Conservation (phyloP, 2,329 filamentous ascomycete species). For the Teratosphaeriaceae sp. region DNA sequence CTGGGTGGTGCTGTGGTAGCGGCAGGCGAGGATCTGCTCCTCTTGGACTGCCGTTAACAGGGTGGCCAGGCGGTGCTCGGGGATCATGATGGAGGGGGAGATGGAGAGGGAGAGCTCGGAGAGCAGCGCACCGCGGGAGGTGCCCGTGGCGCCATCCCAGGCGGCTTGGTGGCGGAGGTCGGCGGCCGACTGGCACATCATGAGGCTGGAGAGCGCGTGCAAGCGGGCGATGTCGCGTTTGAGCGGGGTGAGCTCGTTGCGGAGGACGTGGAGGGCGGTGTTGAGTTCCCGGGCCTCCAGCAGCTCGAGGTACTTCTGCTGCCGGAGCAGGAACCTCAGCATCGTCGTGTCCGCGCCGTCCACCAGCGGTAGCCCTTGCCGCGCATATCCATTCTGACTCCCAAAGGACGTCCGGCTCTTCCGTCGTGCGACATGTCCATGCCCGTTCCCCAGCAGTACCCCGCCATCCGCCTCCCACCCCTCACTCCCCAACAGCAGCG, state of each 20-base stretch:
- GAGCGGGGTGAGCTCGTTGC: conserved; percentile 80
- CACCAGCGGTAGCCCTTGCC: conserved; percentile 61
- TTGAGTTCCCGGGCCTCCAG: conserved; percentile 69
- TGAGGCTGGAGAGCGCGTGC: conserved; percentile 76
- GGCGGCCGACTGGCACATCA: conserved; percentile 78
- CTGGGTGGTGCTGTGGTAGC: conserved; percentile 76
- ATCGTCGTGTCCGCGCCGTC: conserved; percentile 67
- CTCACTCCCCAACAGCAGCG: conserved; percentile 57
- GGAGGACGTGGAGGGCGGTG: conserved; percentile 72
- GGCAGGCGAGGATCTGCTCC: conserved; percentile 72
- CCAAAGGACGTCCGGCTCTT: conserved; percentile 19
- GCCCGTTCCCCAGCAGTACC: conserved; percentile 30
- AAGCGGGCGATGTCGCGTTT: conserved; percentile 71
- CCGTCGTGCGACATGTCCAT: conserved; percentile 15
- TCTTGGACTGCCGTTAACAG: conserved; percentile 79
- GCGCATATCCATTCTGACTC: conserved; percentile 20
- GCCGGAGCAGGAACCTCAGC: conserved; percentile 82
- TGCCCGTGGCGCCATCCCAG: conserved; percentile 76
- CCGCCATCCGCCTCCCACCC: conserved; percentile 37
- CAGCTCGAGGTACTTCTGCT: conserved; percentile 92
- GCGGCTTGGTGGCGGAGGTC: conserved; percentile 69
- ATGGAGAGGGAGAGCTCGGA: conserved; percentile 83
- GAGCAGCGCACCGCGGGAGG: conserved; percentile 67
- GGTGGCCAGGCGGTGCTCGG: conserved; percentile 76
- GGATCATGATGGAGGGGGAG: conserved; percentile 94